These are phyloP conservation scores for Daedaleopsis sinensis DNA, from an alignment of 768 basidiomycete genomes.

Conservation along the genomic window DNA sequence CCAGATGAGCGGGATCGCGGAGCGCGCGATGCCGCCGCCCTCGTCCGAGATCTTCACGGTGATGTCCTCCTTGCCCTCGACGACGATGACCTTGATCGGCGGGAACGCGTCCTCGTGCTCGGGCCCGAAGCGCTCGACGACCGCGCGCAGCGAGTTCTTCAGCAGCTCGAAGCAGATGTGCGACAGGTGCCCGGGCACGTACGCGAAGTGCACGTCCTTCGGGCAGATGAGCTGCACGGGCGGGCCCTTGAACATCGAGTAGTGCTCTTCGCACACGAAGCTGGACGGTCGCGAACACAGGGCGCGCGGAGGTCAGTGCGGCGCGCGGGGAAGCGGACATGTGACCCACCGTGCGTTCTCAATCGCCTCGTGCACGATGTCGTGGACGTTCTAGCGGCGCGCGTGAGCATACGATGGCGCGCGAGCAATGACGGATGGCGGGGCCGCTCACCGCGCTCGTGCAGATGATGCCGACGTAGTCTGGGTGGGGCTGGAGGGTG, in stretches of 20 bases:
- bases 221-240: constrained; percentile 97
- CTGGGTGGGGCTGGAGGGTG: constrained; percentile 83
- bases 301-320: not conserved
- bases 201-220: constrained; percentile 81
- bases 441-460: constrained; percentile 81
- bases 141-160: constrained; percentile 96
- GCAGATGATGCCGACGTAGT: constrained; percentile 98
- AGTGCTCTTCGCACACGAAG: constrained; percentile 94
- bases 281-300: constrained; percentile 26
- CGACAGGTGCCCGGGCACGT: constrained; percentile 94
- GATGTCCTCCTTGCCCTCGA: constrained; percentile 97
- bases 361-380: constrained; percentile 97
- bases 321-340: not conserved
- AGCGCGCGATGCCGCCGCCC: constrained; percentile 91
- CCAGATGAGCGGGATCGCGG: constrained; percentile 94
- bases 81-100: constrained; percentile 92
- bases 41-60: constrained; percentile 99
- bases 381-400: constrained; percentile 77
- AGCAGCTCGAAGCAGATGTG: constrained; percentile 97
- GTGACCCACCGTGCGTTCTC: constrained; percentile 74
- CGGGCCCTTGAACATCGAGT: constrained; percentile 91
- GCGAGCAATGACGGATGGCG: not conserved
- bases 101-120: constrained; percentile 81
- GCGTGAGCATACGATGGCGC: not conserved
- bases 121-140: constrained; percentile 89